Percentiles rank a stretch among this genome's conserved stretches.
These are phyloP conservation scores for Glycine soja DNA, from an alignment of 306 rosid species.

Conservation along the genomic window DNA sequence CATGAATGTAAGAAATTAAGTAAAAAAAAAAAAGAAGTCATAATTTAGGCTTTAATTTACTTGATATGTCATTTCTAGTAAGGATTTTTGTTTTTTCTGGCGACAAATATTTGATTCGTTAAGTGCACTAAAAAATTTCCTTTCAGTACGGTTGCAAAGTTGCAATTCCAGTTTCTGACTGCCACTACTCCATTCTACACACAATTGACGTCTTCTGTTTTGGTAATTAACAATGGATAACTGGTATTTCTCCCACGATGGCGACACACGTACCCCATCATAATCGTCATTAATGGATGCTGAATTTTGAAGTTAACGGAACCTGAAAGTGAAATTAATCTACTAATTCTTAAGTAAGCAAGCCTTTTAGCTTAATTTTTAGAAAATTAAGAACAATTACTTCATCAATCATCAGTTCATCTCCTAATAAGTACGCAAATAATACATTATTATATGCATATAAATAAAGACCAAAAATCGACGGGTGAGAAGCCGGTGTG, in stretches of 20 bases:
- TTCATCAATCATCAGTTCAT: not conserved
- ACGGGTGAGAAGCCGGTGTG: slow-evolving; percentile 21
- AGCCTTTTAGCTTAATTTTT: not conserved
- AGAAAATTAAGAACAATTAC: not conserved
- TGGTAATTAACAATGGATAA: not conserved
- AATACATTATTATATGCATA: not conserved
- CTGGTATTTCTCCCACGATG: slow-evolving; percentile 4
- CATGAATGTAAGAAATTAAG: no score
- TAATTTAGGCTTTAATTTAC: no score
- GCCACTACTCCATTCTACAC: not conserved
- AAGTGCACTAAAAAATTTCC: not conserved
- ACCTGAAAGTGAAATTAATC: slow-evolving; percentile 2
- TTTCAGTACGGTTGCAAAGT: not conserved
- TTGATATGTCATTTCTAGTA: no score
- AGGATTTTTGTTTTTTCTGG: not conserved
- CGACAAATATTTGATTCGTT: not conserved
- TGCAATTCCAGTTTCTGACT: not conserved
- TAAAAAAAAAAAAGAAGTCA: no score
- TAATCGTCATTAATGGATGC: not conserved
- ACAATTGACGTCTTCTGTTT: not conserved
- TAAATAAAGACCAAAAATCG: not conserved
- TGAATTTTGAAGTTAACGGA: slow-evolving; percentile 15
- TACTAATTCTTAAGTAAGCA: not conserved
- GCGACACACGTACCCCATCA: not conserved
- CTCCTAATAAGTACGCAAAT: not conserved